A percentile compares a stretch with the other conserved stretches of the same genome.
Evolutionary conservation across 768 basidiomycete genomes (phyloP).

Genomic region (Calocybe indica): DNA sequence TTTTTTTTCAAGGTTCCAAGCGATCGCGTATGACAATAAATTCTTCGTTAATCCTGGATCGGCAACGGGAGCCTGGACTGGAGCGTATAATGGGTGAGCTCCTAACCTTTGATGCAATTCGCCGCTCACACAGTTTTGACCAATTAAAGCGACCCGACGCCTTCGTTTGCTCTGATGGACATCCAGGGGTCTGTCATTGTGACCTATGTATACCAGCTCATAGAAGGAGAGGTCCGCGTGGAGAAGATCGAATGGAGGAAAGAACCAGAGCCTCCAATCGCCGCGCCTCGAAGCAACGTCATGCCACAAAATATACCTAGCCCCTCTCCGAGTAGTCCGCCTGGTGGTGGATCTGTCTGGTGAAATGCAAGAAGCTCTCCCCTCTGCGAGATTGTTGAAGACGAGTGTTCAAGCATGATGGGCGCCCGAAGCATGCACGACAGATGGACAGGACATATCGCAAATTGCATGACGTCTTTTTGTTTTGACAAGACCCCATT

Average conservation of each 20-base stretch:
- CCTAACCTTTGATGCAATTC: neutral
- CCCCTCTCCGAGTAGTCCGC: constrained; percentile 19
- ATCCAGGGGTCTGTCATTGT: constrained; percentile 96
- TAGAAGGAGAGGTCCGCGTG: constrained; percentile 90
- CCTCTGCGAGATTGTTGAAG: too few species aligned
- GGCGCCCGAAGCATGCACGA: too few species aligned
- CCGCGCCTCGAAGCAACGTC: constrained; percentile 34
- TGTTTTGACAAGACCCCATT: too few species aligned
- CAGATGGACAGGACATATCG: too few species aligned
- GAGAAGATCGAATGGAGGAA: constrained; percentile 86
- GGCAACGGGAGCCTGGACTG: constrained; percentile 93
- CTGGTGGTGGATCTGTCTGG: constrained; percentile 7
- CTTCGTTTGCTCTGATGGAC: constrained; percentile 96
- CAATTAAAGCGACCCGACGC: constrained; percentile 66
- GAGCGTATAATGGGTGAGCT: constrained; percentile 59
- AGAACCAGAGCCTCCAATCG: constrained; percentile 36
- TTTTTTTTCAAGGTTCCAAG: constrained; percentile 67
- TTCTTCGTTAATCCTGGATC: constrained; percentile 97
- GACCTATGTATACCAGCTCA: constrained; percentile 94
- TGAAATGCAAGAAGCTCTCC: neutral
- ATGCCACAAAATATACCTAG: constrained; percentile 48
- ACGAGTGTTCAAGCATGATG: too few species aligned
- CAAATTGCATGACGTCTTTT: too few species aligned
- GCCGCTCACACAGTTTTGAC: constrained; percentile 4
- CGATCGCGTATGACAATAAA: constrained; percentile 82